Conservation (phyloP, 2,329 filamentous ascomycete species). For the Knufia fluminis region DNA sequence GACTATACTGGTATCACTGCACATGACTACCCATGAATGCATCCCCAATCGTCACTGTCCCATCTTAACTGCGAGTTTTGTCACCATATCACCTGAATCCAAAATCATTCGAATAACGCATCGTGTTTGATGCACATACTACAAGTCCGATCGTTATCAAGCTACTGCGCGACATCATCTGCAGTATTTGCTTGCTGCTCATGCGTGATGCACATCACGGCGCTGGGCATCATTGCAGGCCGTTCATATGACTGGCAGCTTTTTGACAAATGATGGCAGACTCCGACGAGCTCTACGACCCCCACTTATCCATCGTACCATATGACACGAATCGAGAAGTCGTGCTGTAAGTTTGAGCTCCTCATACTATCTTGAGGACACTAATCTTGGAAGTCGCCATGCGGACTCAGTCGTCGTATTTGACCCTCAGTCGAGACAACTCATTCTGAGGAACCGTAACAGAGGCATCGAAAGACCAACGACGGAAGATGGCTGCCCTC, state of each 20-base stretch:
- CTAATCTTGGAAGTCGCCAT: constrained; percentile 57
- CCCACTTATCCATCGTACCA: constrained; percentile 19
- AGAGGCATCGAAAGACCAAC: constrained; percentile 41
- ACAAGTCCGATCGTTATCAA: background rate
- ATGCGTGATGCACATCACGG: background rate
- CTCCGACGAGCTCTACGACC: constrained; percentile 1
- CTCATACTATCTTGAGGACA: constrained; percentile 14
- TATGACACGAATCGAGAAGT: constrained; percentile 34
- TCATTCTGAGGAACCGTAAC: constrained; percentile 52
- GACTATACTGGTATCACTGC: too few species aligned
- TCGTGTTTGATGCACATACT: background rate
- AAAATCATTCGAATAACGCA: too few species aligned
- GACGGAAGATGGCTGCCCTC: constrained; percentile 64
- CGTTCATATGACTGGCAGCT: background rate
- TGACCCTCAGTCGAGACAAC: constrained; percentile 72
- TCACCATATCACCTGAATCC: too few species aligned
- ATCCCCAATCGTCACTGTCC: too few species aligned
- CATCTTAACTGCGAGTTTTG: too few species aligned
- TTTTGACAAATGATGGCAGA: constrained; percentile 14
- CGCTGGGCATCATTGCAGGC: background rate
- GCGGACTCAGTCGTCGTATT: constrained; percentile 87
- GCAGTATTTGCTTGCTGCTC: background rate
- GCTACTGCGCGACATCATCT: background rate
- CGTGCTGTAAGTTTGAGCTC: constrained; percentile 33
- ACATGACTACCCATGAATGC: too few species aligned